Percentiles rank a stretch among this genome's conserved stretches.
phyloP scores from a whole-genome alignment of 257 asterid species.

The Nicotiana noctiflora region DNA sequence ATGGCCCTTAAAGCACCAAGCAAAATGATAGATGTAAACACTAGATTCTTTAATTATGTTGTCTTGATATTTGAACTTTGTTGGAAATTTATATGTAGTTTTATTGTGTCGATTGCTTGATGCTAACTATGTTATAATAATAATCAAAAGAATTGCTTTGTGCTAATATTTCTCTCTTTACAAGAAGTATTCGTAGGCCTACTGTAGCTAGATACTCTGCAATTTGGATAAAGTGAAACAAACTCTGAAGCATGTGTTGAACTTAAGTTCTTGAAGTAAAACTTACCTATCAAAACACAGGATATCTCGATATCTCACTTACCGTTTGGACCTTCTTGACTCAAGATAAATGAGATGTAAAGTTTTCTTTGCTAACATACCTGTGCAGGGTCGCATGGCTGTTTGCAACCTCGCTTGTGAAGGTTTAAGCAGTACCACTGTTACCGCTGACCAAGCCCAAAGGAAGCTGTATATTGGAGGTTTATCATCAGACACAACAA shows the following conservation, averaged over 20 bases:
- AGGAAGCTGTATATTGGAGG: conserved; percentile 78
- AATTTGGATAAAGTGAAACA: neutral
- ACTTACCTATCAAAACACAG: neutral
- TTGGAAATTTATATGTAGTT: neutral
- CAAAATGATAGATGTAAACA: conserved; percentile 73
- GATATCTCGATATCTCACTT: neutral
- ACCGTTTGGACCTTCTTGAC: neutral
- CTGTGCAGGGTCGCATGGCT: conserved; percentile 80
- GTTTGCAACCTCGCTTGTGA: conserved; percentile 78
- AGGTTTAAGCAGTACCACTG: conserved; percentile 36
- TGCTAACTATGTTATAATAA: neutral
- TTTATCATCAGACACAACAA: conserved; percentile 70
- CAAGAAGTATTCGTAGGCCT: neutral
- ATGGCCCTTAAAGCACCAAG: conserved; percentile 62
- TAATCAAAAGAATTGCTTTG: neutral
- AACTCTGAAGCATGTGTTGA: neutral
- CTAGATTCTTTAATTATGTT: neutral
- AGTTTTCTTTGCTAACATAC: conserved; percentile 6
- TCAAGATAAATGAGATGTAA: neutral
- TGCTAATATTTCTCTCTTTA: neutral
- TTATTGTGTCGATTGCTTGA: neutral
- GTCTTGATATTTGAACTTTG: neutral
- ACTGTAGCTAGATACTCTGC: neutral
- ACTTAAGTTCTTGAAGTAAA: neutral
- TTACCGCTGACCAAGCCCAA: conserved; percentile 57